Evolutionary conservation across 2,329 filamentous ascomycete genomes (phyloP).

Genomic region (Cephalotrichum gorgonifer): DNA sequence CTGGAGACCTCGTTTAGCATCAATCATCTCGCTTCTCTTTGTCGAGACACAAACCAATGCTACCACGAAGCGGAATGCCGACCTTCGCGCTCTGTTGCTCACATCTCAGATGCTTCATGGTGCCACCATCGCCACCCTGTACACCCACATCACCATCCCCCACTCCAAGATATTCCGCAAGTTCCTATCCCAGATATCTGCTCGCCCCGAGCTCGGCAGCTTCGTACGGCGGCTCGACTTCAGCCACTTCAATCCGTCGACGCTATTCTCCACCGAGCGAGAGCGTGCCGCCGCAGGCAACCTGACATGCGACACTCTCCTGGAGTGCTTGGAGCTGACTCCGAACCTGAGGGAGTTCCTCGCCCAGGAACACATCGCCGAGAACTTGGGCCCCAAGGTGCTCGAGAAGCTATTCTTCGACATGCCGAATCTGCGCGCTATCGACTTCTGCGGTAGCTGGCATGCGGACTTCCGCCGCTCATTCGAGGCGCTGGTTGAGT

Average conservation of each 20-base stretch:
- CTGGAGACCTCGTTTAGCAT: conserved; percentile 33
- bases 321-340: conserved; percentile 60
- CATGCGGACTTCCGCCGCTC: conserved; percentile 55
- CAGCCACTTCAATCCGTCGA: conserved; percentile 74
- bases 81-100: conserved; percentile 65
- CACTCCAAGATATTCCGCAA: conserved; percentile 79
- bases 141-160: conserved; percentile 70
- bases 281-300: conserved; percentile 68
- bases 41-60: conserved; percentile 64
- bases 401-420: conserved; percentile 60
- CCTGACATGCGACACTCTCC: conserved; percentile 62
- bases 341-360: conserved; percentile 70
- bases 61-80: conserved; percentile 64
- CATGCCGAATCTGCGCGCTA: conserved; percentile 50
- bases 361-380: conserved; percentile 71
- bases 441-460: conserved; percentile 72
- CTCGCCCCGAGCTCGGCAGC: conserved; percentile 59
- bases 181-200: conserved; percentile 58
- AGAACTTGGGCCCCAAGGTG: conserved; percentile 59
- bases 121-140: conserved; percentile 64
- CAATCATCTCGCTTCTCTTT: conserved; percentile 65
- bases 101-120: conserved; percentile 67
- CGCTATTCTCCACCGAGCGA: conserved; percentile 63
- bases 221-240: conserved; percentile 75
- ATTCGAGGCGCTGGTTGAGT: conserved; percentile 46